Evolutionary conservation across 1,284 basidiomycete species (phyloP).

Genomic region (Irpex sp.): DNA sequence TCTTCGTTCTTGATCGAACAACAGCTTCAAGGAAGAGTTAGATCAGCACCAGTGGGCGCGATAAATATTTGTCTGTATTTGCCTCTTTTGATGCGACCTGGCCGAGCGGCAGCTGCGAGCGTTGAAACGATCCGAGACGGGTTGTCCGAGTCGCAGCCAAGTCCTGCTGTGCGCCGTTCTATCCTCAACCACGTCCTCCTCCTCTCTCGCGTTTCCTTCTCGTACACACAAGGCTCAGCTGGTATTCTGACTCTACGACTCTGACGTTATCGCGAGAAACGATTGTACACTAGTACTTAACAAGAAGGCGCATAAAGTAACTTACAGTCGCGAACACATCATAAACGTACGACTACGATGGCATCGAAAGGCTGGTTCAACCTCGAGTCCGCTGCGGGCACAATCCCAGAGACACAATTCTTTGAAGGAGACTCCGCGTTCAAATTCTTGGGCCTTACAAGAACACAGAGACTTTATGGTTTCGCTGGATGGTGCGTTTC

Average conservation of each 20-base stretch:
- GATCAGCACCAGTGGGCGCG: not conserved
- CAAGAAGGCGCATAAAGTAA: not conserved
- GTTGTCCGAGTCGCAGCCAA: not conserved
- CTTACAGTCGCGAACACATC: not conserved
- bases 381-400: slow-evolving; percentile 56
- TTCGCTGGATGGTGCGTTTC: slow-evolving; percentile 74
- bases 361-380: slow-evolving; percentile 62
- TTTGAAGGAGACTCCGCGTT: slow-evolving; percentile 86
- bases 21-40: not conserved
- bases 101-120: not conserved
- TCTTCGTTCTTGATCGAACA: slow-evolving; percentile 8
- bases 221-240: not conserved
- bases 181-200: not conserved
- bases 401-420: slow-evolving; percentile 69
- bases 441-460: slow-evolving; percentile 71
- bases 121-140: not conserved
- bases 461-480: slow-evolving; percentile 79
- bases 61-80: not conserved
- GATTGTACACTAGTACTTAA: not conserved
- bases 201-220: not conserved
- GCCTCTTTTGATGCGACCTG: not conserved
- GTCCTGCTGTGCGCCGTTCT: slow-evolving; percentile 5
- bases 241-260: not conserved
- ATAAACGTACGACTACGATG: slow-evolving; percentile 19
- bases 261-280: not conserved